A percentile compares a stretch with the other conserved stretches of the same genome.
These are phyloP conservation scores for Calvatia gigantea DNA, from an alignment of 768 basidiomycete genomes.

Conservation along the genomic window DNA sequence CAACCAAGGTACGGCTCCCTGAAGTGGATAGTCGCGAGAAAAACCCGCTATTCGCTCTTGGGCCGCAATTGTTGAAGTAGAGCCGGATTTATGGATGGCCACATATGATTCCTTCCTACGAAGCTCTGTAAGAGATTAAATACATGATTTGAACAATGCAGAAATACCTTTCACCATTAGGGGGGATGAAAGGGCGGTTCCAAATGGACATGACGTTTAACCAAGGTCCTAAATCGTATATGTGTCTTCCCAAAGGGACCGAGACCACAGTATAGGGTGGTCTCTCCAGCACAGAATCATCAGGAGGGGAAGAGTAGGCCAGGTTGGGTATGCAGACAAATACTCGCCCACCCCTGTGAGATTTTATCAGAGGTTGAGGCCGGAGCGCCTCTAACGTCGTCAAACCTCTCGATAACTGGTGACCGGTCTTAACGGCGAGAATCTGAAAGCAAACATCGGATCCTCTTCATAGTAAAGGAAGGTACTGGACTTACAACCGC, in stretches of 20 bases:
- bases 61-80: constrained; percentile 26
- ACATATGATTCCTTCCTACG: constrained; percentile 23
- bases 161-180: constrained; percentile 11
- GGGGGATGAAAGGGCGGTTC: constrained; percentile 19
- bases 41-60: constrained; percentile 4
- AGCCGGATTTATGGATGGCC: constrained; percentile 35
- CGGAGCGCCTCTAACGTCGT: constrained; percentile 31
- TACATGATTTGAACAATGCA: constrained; percentile 1
- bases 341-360: background rate
- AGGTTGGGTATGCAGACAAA: constrained; percentile 11
- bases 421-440: constrained; percentile 11
- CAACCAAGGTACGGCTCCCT: constrained; percentile 42
- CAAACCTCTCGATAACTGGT: constrained; percentile 26
- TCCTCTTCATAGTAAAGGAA: background rate
- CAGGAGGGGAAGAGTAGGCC: background rate
- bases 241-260: constrained; percentile 24
- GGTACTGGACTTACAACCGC: constrained; percentile 26
- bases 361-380: background rate
- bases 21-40: background rate
- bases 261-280: constrained; percentile 12
- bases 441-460: constrained; percentile 14
- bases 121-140: background rate
- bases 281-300: background rate
- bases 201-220: constrained; percentile 26
- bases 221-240: constrained; percentile 35